Conservation (phyloP, 106 monocot genomes). For the Dioscorea dumetorum region DNA sequence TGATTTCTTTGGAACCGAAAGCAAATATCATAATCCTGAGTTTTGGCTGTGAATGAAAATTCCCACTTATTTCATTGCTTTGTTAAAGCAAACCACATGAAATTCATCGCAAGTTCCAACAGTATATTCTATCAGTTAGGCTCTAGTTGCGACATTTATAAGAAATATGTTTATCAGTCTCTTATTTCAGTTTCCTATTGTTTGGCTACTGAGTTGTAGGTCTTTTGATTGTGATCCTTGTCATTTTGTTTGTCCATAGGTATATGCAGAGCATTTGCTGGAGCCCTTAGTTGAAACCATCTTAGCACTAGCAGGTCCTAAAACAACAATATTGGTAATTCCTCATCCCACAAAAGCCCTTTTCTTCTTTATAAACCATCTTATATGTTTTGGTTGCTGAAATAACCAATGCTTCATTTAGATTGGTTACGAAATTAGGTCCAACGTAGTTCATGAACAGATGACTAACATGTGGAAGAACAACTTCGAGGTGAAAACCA, state of each 20-base stretch:
- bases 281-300: constrained; percentile 85
- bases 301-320: constrained; percentile 75
- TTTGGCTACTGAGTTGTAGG: too few relatives aligned
- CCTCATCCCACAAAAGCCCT: neutral
- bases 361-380: neutral
- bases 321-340: constrained; percentile 76
- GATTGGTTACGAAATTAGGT: constrained; percentile 94
- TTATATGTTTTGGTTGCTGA: neutral
- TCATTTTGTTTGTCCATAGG: constrained; percentile 36
- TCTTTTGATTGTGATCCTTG: neutral
- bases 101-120: neutral
- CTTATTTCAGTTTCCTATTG: neutral
- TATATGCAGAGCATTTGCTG: constrained; percentile 85
- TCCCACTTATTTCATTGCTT: too few relatives aligned
- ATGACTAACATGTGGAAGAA: constrained; percentile 77
- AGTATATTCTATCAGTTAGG: neutral
- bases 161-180: neutral
- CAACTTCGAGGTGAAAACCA: constrained; percentile 64
- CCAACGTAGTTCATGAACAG: constrained; percentile 78
- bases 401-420: constrained; percentile 14
- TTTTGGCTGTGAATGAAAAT: too few relatives aligned
- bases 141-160: neutral
- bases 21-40: too few relatives aligned
- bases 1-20: too few relatives aligned
- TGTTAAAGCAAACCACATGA: too few relatives aligned